Conservation (phyloP, 345 rosid genomes). For the Balakata baccata region DNA sequence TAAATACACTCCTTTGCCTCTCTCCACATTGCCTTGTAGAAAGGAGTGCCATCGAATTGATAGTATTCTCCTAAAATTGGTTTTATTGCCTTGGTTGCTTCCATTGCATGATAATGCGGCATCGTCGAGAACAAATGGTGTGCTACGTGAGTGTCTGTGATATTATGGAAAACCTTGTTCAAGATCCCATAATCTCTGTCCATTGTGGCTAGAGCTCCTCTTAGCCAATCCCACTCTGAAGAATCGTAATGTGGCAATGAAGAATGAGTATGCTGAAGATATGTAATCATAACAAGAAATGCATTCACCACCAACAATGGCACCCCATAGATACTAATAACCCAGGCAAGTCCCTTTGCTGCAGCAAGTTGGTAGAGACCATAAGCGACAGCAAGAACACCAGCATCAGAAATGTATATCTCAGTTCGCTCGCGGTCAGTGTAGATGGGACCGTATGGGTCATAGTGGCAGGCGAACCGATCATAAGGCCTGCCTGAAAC, state of each 20-base stretch:
- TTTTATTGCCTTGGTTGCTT: conserved; percentile 25
- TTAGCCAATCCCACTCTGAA: conserved; percentile 36
- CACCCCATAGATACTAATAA: conserved; percentile 24
- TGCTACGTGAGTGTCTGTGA: conserved; percentile 36
- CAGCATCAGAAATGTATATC: conserved; percentile 27
- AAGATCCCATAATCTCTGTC: conserved; percentile 36
- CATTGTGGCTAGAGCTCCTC: conserved; percentile 34
- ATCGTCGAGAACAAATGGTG: conserved; percentile 35
- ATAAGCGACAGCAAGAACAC: conserved; percentile 18
- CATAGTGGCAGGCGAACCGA: conserved; percentile 34
- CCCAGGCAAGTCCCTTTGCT: conserved; percentile 25
- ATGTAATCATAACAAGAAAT: conserved; percentile 30
- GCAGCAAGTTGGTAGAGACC: conserved; percentile 23
- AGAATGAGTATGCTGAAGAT: conserved; percentile 33
- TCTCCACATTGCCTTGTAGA: conserved; percentile 31
- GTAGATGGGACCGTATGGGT: conserved; percentile 29
- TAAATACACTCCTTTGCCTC: conserved; percentile 33
- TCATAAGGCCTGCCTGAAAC: conserved; percentile 34
- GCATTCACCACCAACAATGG: conserved; percentile 29
- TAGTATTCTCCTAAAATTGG: conserved; percentile 33
- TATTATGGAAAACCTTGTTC: conserved; percentile 36
- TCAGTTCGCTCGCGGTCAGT: conserved; percentile 20
- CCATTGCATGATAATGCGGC: conserved; percentile 40
- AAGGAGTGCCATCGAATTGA: conserved; percentile 26
- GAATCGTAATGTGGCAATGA: conserved; percentile 31